phyloP scores from a whole-genome alignment of 106 monocot species.

The Xerophyta viscosa region DNA sequence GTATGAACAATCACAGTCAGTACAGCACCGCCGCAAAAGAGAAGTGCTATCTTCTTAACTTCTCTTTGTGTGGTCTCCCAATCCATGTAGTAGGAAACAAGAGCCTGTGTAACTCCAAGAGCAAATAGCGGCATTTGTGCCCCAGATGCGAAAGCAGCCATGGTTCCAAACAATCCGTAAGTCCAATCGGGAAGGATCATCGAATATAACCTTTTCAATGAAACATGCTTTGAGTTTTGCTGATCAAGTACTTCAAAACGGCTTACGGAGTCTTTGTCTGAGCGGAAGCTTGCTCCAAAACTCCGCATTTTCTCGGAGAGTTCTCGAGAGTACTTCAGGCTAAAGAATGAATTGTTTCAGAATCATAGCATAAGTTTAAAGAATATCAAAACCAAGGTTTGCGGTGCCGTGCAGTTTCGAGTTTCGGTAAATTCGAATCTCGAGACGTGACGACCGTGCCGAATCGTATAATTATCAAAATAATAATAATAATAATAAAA shows the following conservation, averaged over 20 bases:
- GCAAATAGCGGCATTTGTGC: slow-evolving; percentile 95
- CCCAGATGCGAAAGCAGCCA: slow-evolving; percentile 66
- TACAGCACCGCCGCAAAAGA: slow-evolving; percentile 77
- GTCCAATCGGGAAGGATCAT: slow-evolving; percentile 86
- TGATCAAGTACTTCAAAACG: slow-evolving; percentile 26
- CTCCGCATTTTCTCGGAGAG: slow-evolving; percentile 48
- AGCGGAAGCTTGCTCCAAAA: slow-evolving; percentile 68
- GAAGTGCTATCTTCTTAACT: slow-evolving; percentile 70
- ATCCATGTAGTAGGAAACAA: slow-evolving; percentile 89
- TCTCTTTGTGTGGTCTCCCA: slow-evolving; percentile 88
- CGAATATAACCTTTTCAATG: slow-evolving; percentile 62
- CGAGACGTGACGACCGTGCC: too few relatives aligned
- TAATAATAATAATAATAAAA: too few relatives aligned
- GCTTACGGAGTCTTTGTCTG: slow-evolving; percentile 71
- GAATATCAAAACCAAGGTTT: slow-evolving; percentile 4
- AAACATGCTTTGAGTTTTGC: slow-evolving; percentile 39
- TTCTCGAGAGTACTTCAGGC: slow-evolving; percentile 63
- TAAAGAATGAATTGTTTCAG: too few relatives aligned
- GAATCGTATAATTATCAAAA: too few relatives aligned
- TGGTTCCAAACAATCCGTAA: slow-evolving; percentile 61
- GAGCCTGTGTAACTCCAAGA: slow-evolving; percentile 88
- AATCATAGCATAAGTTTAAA: too few relatives aligned
- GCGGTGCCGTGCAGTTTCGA: neutral
- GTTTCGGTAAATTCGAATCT: too few relatives aligned
- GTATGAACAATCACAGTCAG: slow-evolving; percentile 66